These are phyloP conservation scores for Backusella parvicylindrica DNA, from an alignment of 192 early-diverging fungal species.

Conservation along the genomic window DNA sequence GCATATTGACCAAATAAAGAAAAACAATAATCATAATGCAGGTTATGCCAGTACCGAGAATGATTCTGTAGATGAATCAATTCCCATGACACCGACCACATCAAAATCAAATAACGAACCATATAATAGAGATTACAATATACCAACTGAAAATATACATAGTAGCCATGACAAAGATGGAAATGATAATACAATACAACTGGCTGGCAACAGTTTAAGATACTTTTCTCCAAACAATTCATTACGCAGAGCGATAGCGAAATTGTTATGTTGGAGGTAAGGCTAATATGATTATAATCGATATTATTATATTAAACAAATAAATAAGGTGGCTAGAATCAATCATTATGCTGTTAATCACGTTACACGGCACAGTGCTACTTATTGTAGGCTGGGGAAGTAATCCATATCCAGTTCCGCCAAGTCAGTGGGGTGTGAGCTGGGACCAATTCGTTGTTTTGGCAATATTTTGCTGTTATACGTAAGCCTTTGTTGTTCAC, in stretches of 20 bases:
- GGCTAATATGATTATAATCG: too few species aligned
- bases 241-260: conserved; percentile 35
- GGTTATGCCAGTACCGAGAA: background rate
- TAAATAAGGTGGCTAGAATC: conserved; percentile 46
- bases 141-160: background rate
- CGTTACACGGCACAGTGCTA: conserved; percentile 40
- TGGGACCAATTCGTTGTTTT: conserved; percentile 50
- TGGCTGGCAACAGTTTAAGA: conserved; percentile 29
- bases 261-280: conserved; percentile 42
- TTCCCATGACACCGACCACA: background rate
- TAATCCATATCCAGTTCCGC: conserved; percentile 16
- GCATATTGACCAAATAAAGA: background rate
- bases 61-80: background rate
- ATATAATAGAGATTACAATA: background rate
- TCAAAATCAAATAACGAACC: background rate
- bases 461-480: conserved; percentile 46
- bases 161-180: background rate
- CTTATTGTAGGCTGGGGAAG: conserved; percentile 36
- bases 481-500: conserved; percentile 35
- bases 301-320: background rate
- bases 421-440: conserved; percentile 36
- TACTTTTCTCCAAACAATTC: conserved; percentile 43
- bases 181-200: background rate
- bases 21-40: background rate
- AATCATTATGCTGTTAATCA: conserved; percentile 41